Conservation (phyloP, 2,329 filamentous ascomycete genomes). For the Fusarium sp. region DNA sequence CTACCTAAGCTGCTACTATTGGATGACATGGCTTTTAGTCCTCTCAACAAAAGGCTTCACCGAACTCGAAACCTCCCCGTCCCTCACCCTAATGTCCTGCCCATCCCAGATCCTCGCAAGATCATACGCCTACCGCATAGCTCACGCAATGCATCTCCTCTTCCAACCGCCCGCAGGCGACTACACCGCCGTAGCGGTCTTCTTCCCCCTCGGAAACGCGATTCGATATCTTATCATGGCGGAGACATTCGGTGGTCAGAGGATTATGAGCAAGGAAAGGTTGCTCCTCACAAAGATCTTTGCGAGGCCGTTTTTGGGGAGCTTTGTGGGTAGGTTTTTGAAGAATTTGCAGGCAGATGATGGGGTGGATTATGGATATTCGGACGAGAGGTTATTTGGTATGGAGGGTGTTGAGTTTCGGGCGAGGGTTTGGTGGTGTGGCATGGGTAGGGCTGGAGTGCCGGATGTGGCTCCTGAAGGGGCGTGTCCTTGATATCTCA, state of each 20-base stretch:
- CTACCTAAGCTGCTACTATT: conserved; percentile 19
- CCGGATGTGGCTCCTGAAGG: not conserved
- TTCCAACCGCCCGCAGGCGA: not conserved
- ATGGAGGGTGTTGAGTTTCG: conserved; percentile 18
- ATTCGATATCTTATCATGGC: conserved; percentile 20
- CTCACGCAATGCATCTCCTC: not conserved
- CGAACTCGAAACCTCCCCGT: not conserved
- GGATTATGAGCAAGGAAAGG: not conserved
- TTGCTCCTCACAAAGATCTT: conserved; percentile 1
- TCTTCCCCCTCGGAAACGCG: conserved; percentile 15
- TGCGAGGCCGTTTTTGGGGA: not conserved
- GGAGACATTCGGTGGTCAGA: not conserved
- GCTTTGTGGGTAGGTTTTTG: conserved; percentile 14
- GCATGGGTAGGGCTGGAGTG: not conserved
- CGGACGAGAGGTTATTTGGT: not conserved
- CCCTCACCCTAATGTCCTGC: rapidly evolving
- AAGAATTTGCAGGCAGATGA: conserved; percentile 15
- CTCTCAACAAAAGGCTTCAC: conserved; percentile 17
- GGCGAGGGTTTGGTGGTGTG: conserved; percentile 29
- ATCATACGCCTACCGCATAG: conserved; percentile 10
- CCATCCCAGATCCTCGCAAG: not conserved
- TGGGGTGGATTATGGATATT: conserved; percentile 11
- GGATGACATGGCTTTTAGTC: conserved; percentile 20
- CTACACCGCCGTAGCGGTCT: not conserved
- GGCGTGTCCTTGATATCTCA: not conserved